Conservation (phyloP, 345 rosid genomes). For the Excoecaria agallocha region DNA sequence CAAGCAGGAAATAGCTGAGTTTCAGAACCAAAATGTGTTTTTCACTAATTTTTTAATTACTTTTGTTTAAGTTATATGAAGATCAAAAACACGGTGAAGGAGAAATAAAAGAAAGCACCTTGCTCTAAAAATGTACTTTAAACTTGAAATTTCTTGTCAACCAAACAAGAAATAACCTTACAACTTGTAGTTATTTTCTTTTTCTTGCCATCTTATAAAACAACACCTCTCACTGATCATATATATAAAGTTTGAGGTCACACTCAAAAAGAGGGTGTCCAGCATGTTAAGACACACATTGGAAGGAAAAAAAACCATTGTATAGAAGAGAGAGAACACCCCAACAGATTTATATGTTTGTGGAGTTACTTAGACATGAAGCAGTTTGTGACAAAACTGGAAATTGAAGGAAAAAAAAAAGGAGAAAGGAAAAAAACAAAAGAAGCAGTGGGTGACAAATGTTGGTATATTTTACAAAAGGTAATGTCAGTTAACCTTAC, state of each 20-base stretch:
- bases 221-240: neutral
- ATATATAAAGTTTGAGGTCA: neutral
- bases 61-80: neutral
- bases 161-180: neutral
- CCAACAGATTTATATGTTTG: neutral
- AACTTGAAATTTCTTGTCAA: neutral
- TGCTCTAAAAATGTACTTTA: neutral
- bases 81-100: neutral
- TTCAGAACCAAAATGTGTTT: neutral
- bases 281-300: neutral
- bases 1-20: neutral
- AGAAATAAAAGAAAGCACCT: neutral
- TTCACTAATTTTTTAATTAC: neutral
- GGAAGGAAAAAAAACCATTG: neutral
- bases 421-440: no score
- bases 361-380: neutral
- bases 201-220: neutral
- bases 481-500: constrained; percentile 38
- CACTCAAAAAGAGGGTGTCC: neutral
- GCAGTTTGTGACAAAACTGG: neutral
- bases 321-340: neutral
- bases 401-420: no score
- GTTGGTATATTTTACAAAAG: neutral
- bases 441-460: neutral
- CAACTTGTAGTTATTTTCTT: neutral